phyloP scores from a whole-genome alignment of 2,329 filamentous ascomycete genomes.

The Cladosporium sp. region DNA sequence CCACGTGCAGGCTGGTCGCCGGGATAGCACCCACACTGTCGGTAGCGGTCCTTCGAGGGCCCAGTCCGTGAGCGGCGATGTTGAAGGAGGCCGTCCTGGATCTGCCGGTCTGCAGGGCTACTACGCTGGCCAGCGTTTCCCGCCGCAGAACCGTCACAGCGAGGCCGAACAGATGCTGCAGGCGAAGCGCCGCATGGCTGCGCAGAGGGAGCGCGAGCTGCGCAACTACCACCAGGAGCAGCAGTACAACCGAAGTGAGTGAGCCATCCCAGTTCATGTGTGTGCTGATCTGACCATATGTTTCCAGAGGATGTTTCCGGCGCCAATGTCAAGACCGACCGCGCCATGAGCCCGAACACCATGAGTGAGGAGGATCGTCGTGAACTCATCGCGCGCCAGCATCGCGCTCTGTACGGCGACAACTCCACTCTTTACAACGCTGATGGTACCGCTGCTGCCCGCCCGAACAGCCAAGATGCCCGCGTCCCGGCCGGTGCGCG shows the following conservation, averaged over 20 bases:
- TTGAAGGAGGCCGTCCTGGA: slow-evolving; percentile 73
- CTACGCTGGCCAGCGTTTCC: slow-evolving; percentile 91
- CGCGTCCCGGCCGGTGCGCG: slow-evolving; percentile 60
- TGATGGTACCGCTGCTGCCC: slow-evolving; percentile 64
- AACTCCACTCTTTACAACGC: slow-evolving; percentile 67
- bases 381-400: slow-evolving; percentile 92
- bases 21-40: slow-evolving; percentile 61
- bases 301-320: slow-evolving; percentile 14
- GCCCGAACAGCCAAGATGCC: slow-evolving; percentile 66
- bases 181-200: slow-evolving; percentile 98
- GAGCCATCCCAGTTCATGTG: not conserved
- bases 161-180: slow-evolving; percentile 99
- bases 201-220: slow-evolving; percentile 97
- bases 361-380: slow-evolving; percentile 96
- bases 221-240: slow-evolving; percentile 99
- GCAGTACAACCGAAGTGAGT: slow-evolving; percentile 97
- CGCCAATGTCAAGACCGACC: slow-evolving; percentile 70
- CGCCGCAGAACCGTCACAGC: slow-evolving; percentile 71
- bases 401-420: slow-evolving; percentile 87
- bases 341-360: slow-evolving; percentile 77
- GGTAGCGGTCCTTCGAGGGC: slow-evolving; percentile 61
- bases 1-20: slow-evolving; percentile 55
- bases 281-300: slow-evolving; percentile 2
- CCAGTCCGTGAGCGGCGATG: slow-evolving; percentile 76
- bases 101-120: slow-evolving; percentile 84